phyloP scores from a whole-genome alignment of 306 rosid genomes.

The Astragalus glycyphyllos region DNA sequence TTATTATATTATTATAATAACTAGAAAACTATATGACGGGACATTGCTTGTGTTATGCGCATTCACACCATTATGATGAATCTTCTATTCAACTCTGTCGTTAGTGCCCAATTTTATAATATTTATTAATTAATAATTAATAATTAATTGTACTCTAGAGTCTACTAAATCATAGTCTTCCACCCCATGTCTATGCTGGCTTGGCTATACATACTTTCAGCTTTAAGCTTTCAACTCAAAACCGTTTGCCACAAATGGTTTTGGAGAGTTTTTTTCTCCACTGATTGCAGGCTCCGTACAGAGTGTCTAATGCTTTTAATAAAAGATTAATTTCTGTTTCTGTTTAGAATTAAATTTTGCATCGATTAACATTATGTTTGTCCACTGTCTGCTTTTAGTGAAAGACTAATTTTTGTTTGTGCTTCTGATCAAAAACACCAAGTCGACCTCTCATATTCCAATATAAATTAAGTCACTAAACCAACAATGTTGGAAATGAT shows the following conservation, averaged over 20 bases:
- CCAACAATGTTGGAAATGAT: no score
- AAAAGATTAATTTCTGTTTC: no score
- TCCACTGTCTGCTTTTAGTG: no score
- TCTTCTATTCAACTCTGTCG: conserved; percentile 44
- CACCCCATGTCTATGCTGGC: conserved; percentile 24
- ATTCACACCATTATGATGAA: conserved; percentile 52
- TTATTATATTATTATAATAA: neutral
- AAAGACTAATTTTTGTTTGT: no score
- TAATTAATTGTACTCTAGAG: neutral
- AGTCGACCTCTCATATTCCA: no score
- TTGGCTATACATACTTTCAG: conserved; percentile 37
- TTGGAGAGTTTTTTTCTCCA: no score
- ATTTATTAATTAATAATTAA: neutral
- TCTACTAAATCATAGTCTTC: conserved; percentile 16
- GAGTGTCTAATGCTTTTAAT: no score
- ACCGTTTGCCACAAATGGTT: conserved; percentile 37
- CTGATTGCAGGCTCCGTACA: no score
- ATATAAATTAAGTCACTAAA: no score
- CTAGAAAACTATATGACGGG: conserved; percentile 41
- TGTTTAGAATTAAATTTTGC: no score
- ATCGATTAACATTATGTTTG: no score
- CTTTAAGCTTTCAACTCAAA: conserved; percentile 40
- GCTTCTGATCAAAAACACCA: no score
- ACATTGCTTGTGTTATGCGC: conserved; percentile 52
- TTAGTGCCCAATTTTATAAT: conserved; percentile 41